Conservation (phyloP, 805 yeast species). For the Lipomyces orientalis region DNA sequence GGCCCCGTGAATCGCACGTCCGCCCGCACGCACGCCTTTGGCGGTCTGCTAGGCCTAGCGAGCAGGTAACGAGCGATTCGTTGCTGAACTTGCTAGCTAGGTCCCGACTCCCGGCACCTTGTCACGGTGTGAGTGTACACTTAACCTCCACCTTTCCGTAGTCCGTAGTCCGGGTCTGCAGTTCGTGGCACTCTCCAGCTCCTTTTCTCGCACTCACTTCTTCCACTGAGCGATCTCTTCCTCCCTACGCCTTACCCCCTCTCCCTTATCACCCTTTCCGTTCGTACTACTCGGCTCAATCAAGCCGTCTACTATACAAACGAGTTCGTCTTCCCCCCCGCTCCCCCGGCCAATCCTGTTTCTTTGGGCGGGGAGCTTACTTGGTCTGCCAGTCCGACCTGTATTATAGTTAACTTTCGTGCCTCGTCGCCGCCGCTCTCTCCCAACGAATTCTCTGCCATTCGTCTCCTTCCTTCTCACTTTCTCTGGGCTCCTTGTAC, state of each 20-base stretch:
- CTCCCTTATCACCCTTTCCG: neutral
- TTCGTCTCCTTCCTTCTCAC: slow-evolving; percentile 3
- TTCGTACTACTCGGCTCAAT: neutral
- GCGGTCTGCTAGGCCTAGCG: neutral
- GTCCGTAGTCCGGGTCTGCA: neutral
- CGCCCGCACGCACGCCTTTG: neutral
- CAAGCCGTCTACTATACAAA: neutral
- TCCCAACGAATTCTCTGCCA: slow-evolving; percentile 1
- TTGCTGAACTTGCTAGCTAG: neutral
- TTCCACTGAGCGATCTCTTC: slow-evolving; percentile 1
- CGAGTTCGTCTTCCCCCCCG: neutral
- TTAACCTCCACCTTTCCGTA: neutral
- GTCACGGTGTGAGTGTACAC: neutral
- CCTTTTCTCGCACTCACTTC: slow-evolving; percentile 11
- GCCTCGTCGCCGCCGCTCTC: neutral
- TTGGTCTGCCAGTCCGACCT: neutral
- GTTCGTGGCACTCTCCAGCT: slow-evolving; percentile 5
- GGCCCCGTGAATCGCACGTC: neutral
- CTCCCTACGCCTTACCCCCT: slow-evolving; percentile 4
- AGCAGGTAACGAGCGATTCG: neutral
- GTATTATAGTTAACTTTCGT: neutral
- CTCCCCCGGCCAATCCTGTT: neutral
- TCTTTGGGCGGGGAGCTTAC: neutral
- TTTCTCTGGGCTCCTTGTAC: slow-evolving; percentile 15
- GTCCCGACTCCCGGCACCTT: neutral